Base-by-base conservation (phyloP, 305 asterid genomes). In the Nicotiana rustica region DNA sequence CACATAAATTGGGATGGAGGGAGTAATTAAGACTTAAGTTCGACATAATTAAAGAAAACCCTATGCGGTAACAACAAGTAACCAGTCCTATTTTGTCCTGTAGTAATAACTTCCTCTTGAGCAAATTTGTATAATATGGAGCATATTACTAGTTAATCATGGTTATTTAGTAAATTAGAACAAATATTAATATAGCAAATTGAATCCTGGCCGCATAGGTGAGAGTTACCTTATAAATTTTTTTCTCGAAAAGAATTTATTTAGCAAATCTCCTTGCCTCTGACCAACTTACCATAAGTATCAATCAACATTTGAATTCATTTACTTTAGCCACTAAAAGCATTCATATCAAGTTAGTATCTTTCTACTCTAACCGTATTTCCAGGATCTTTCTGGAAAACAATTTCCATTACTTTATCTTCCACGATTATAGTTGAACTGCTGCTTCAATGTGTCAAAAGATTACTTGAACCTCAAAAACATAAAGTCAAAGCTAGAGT, bases 41-140 rank as follows among this genome's bases (percentile, higher is more conserved):
- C n/a, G 31, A 25, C n/a, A 10, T 25, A 12, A 64, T 64, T 25
- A 64, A 25, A 10, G 8, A 64, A 21, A 64, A 21, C 36, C 36
- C 38, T 25, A 21, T 64, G 38, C 9, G 1, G 69, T 10, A 64
- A 64, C n/a, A 15, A 21, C 33, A 9, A 59, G 67, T 21, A 25
- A 64, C 69, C n/a, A 64, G n/a, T 64, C 69, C 38, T 49, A 73
- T 25, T 73, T 49, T 47, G 60, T 19, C 78, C 12, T 44, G n/a
- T 44, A 41, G 78, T 19, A 44, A 38, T 70, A 70, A 47, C 79
- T 47, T 73, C 64, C 79, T 73, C 64, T 7, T 49, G 62, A 73
- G 44, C 4, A 25, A 49, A 18, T 14, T 73, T 7, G 44, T 49
- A 49, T 49, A 49, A 25, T 73, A 73, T 73, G 79, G 35, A 49